Conservation (phyloP, 805 yeast species). For the Schwanniomyces pseudopolymorphus region DNA sequence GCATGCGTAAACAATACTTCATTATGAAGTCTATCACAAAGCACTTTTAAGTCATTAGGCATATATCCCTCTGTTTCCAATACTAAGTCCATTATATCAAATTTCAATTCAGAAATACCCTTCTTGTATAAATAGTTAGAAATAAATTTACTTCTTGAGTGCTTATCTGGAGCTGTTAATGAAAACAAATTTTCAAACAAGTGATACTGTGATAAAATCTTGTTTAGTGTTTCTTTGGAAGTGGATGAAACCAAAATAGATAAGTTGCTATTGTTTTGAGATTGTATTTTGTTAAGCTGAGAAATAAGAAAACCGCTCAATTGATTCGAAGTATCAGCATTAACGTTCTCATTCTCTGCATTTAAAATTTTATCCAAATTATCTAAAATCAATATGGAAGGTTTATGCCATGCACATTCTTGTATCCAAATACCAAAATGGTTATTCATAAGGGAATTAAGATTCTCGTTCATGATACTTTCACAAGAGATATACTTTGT, state of each 20-base stretch:
- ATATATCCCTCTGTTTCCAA: slow-evolving; percentile 86
- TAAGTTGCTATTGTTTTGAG: slow-evolving; percentile 45
- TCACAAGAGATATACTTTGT: slow-evolving; percentile 55
- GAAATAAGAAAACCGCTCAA: slow-evolving; percentile 58
- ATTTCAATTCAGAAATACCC: slow-evolving; percentile 32
- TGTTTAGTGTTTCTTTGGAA: slow-evolving; percentile 65
- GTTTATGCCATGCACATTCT: slow-evolving; percentile 72
- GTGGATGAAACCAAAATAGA: slow-evolving; percentile 62
- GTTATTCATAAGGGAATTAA: slow-evolving; percentile 44
- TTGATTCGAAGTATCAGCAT: slow-evolving; percentile 61
- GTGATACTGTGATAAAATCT: slow-evolving; percentile 63
- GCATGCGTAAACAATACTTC: slow-evolving; percentile 34
- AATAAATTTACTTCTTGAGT: slow-evolving; percentile 51
- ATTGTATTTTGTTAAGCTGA: slow-evolving; percentile 42
- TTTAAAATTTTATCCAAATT: slow-evolving; percentile 73
- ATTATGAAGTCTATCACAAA: slow-evolving; percentile 69
- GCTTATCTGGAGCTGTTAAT: slow-evolving; percentile 68
- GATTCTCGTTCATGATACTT: slow-evolving; percentile 53
- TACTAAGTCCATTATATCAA: slow-evolving; percentile 46
- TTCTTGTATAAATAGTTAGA: slow-evolving; percentile 32
- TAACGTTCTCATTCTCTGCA: slow-evolving; percentile 60
- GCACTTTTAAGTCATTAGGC: slow-evolving; percentile 73
- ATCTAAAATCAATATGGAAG: slow-evolving; percentile 73
- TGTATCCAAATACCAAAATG: slow-evolving; percentile 44
- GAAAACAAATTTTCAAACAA: slow-evolving; percentile 61